A percentile compares a stretch with the other conserved stretches of the same genome.
These are phyloP conservation scores for Mallotus japonicus DNA, from an alignment of 441 rosid species.

Conservation along the genomic window DNA sequence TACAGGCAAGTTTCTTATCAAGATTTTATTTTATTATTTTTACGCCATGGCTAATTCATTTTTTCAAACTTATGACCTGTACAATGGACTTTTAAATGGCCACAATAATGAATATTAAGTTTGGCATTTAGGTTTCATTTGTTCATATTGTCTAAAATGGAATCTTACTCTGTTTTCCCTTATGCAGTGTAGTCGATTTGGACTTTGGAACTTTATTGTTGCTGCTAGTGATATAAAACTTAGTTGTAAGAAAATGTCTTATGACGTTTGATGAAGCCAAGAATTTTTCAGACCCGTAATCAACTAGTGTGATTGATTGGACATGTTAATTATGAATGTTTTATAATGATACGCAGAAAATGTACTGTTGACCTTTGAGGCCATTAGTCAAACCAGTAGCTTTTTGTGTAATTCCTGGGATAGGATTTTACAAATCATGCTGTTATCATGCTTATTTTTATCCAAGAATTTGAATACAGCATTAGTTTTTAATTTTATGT, in stretches of 20 bases:
- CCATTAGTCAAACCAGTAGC: background rate
- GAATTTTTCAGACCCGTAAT: background rate
- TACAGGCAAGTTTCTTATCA: constrained; percentile 55
- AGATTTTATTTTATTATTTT: constrained; percentile 9
- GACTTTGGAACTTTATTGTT: background rate
- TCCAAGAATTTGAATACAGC: background rate
- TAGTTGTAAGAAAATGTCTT: background rate
- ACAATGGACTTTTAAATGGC: background rate
- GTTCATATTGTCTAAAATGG: background rate
- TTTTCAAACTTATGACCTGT: constrained; percentile 8
- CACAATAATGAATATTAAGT: background rate
- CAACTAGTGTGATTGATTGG: constrained; percentile 4
- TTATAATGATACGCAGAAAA: background rate
- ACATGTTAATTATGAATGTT: background rate
- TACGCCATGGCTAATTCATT: background rate
- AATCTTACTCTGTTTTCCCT: background rate
- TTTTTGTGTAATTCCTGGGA: background rate
- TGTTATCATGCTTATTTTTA: background rate
- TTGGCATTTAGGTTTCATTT: background rate
- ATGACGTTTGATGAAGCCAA: constrained; percentile 2
- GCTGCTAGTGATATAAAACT: background rate
- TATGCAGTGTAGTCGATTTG: background rate
- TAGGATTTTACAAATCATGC: background rate
- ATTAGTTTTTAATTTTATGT: constrained; percentile 9
- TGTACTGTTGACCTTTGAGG: background rate